Evolutionary conservation across 73 alveolate species (phyloP).

Genomic region (Vitrella brassicaformis): DNA sequence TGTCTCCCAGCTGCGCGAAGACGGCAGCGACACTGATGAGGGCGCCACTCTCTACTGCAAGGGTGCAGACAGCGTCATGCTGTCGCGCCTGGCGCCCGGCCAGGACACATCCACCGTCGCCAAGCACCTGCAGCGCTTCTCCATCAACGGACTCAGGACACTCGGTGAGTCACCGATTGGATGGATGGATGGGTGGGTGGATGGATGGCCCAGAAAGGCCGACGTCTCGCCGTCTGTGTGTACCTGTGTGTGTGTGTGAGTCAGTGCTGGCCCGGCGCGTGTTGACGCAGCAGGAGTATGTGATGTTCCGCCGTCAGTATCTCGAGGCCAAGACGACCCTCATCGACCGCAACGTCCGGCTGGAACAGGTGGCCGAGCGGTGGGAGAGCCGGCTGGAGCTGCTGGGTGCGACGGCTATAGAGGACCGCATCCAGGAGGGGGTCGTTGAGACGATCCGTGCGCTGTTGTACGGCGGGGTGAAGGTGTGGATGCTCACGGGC

Average conservation of each 20-base stretch:
- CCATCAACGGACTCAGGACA: constrained; percentile 17
- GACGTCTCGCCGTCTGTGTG: background rate
- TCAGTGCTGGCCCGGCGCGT: constrained; percentile 55
- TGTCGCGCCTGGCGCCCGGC: constrained; percentile 16
- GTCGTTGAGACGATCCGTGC: constrained; percentile 61
- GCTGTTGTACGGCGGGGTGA: constrained; percentile 59
- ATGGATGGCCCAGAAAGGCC: background rate
- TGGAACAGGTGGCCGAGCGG: constrained; percentile 59
- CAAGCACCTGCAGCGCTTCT: constrained; percentile 14
- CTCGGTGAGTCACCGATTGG: background rate
- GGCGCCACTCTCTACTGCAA: constrained; percentile 36
- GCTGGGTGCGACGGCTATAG: constrained; percentile 93
- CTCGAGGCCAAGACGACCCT: constrained; percentile 42
- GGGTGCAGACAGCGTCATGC: constrained; percentile 66
- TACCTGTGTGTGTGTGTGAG: background rate
- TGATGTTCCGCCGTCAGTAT: constrained; percentile 45
- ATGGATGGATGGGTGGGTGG: background rate
- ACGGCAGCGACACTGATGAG: background rate
- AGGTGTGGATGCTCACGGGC: constrained; percentile 88
- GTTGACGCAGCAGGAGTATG: constrained; percentile 49
- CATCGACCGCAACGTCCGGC: constrained; percentile 54
- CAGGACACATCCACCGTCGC: too few species aligned
- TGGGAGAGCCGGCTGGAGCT: constrained; percentile 67
- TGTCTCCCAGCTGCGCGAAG: too few species aligned
- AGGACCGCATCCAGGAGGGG: constrained; percentile 82